A percentile compares a stretch with the other conserved stretches of the same genome.
Evolutionary conservation across 164 flowering plant genomes (phyloP).

Genomic region (Vitis cinerea): DNA sequence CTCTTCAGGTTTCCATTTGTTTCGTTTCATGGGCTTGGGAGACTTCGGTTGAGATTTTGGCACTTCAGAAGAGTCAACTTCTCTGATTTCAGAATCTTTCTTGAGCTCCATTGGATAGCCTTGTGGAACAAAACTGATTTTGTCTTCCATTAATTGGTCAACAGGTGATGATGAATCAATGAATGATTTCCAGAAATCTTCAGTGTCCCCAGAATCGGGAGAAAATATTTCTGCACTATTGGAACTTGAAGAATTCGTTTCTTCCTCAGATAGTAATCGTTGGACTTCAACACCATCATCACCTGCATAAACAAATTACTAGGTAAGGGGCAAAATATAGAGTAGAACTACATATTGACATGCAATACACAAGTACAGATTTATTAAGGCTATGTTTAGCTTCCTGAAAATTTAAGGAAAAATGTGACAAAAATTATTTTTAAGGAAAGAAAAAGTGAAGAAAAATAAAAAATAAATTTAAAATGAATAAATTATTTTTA

Average conservation of each 20-base stretch:
- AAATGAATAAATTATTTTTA: too few relatives aligned
- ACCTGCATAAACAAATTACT: slow-evolving; percentile 28
- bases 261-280: slow-evolving; percentile 41
- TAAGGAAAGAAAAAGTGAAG: too few relatives aligned
- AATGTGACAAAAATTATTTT: too few relatives aligned
- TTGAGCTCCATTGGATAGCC: slow-evolving; percentile 13
- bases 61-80: slow-evolving; percentile 23
- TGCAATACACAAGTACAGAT: too few relatives aligned
- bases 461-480: too few relatives aligned
- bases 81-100: slow-evolving; percentile 30
- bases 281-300: slow-evolving; percentile 23
- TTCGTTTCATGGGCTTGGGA: slow-evolving; percentile 56
- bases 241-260: slow-evolving; percentile 26
- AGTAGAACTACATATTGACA: background rate
- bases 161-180: slow-evolving; percentile 24
- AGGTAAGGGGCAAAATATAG: background rate
- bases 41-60: slow-evolving; percentile 27
- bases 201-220: slow-evolving; percentile 24
- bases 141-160: slow-evolving; percentile 22
- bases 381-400: too few relatives aligned
- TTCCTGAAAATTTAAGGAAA: too few relatives aligned
- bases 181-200: slow-evolving; percentile 49
- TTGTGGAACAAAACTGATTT: slow-evolving; percentile 21
- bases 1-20: slow-evolving; percentile 93
- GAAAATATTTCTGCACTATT: slow-evolving; percentile 22